Conservation (phyloP, 352 stramenopile species). For the Phytophthora cajani region DNA sequence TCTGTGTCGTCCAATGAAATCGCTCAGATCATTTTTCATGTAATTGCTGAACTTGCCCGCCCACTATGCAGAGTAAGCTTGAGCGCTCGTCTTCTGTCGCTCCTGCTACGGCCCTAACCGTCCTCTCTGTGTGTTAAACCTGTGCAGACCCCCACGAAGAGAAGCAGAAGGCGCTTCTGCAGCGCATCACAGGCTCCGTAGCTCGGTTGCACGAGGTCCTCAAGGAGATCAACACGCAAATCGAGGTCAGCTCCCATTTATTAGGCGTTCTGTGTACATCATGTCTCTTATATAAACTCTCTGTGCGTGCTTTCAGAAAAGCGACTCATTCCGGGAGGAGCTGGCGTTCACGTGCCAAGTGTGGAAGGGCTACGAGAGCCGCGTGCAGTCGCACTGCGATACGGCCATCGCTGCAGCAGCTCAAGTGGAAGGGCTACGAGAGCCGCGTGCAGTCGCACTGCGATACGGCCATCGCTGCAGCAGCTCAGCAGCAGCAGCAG, state of each 20-base stretch:
- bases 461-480: slow-evolving; percentile 36
- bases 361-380: slow-evolving; percentile 86
- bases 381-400: slow-evolving; percentile 77
- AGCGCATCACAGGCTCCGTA: slow-evolving; percentile 81
- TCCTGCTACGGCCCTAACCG: slow-evolving; percentile 3
- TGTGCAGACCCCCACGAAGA: slow-evolving; percentile 80
- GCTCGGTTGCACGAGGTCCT: slow-evolving; percentile 81
- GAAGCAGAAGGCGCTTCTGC: slow-evolving; percentile 87
- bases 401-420: slow-evolving; percentile 31
- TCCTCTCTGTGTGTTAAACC: neutral
- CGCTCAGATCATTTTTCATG: slow-evolving; percentile 6
- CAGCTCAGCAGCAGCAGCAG: slow-evolving; percentile 18
- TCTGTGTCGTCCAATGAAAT: slow-evolving; percentile 5
- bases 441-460: slow-evolving; percentile 83
- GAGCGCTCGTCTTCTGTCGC: neutral
- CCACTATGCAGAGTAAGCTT: slow-evolving; percentile 32
- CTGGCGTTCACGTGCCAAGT: slow-evolving; percentile 78
- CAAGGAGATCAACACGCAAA: slow-evolving; percentile 87
- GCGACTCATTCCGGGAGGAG: slow-evolving; percentile 74
- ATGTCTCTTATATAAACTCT: too few relatives aligned
- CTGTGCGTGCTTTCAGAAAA: slow-evolving; percentile 56
- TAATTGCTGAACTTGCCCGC: slow-evolving; percentile 7
- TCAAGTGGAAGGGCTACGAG: slow-evolving; percentile 80
- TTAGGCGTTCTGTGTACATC: neutral
- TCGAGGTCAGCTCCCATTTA: slow-evolving; percentile 49